A percentile compares a stretch with the other conserved stretches of the same genome.
These are phyloP conservation scores for Aspergillus aculeatinus DNA, from an alignment of 2,329 filamentous ascomycete genomes.

Conservation along the genomic window DNA sequence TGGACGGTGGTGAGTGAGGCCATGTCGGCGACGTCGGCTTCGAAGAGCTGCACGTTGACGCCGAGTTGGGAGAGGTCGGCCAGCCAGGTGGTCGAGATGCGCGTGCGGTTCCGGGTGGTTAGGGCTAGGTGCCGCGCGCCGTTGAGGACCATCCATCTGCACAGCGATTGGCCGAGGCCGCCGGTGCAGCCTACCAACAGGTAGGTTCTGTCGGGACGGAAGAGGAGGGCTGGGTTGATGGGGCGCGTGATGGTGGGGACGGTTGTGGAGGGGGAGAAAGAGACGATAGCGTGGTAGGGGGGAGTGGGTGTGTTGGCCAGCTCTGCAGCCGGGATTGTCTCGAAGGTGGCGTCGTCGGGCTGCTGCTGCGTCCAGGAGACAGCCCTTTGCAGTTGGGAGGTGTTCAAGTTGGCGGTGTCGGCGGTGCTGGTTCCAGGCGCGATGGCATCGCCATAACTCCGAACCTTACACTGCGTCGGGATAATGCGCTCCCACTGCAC, in stretches of 20 bases:
- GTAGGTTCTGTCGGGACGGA: slow-evolving; percentile 25
- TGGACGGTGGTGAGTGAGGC: slow-evolving; percentile 10
- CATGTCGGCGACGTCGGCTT: slow-evolving; percentile 9
- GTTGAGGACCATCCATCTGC: slow-evolving; percentile 25
- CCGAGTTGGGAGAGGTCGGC: slow-evolving; percentile 1
- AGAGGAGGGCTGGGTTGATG: slow-evolving; percentile 7
- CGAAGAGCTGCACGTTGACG: background rate
- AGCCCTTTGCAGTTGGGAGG: no score
- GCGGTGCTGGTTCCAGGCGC: no score
- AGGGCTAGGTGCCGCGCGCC: slow-evolving; percentile 25
- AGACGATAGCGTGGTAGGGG: background rate
- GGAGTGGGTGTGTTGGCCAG: background rate
- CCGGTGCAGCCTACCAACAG: slow-evolving; percentile 27
- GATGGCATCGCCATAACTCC: no score
- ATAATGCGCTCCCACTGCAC: background rate
- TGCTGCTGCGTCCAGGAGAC: no score
- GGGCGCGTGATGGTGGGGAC: background rate
- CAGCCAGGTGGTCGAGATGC: slow-evolving; percentile 14
- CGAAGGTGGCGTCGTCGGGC: no score
- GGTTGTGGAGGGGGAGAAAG: background rate
- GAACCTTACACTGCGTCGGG: no score
- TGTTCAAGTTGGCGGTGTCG: no score
- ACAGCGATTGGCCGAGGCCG: slow-evolving; percentile 24
- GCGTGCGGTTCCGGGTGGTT: slow-evolving; percentile 25
- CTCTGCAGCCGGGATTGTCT: no score